Base-by-base conservation (phyloP, 2,329 filamentous ascomycete genomes). In the Chrysoporthe puriensis region DNA sequence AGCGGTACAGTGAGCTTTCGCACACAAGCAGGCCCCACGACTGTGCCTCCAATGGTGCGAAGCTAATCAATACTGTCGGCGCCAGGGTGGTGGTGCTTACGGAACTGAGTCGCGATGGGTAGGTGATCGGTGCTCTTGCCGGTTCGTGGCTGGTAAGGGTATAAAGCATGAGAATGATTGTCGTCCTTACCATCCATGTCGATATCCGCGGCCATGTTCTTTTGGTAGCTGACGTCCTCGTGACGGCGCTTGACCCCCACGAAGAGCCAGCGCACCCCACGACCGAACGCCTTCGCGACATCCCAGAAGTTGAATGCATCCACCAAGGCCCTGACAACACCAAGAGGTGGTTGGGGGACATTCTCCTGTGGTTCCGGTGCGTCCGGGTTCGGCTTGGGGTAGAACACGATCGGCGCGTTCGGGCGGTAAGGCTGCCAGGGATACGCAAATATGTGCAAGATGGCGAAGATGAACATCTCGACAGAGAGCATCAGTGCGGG, bases 231-330 rank as follows among this genome's bases (percentile, higher is more conserved):
- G 52, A 77, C 65, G 70, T 88, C 85, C 21, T 83, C 74, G 72
- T 84, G 82, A 68, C 91, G 85, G 70, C 82, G 78, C 76, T 88
- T 90, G 64, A 87, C 85, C 54, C 93, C 93, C 18, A 93, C 87
- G 70, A 94, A 90, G 26, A 96, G 81, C 94, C 93, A 97, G 72
- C 91, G 86, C 73, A 93, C 86, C 32, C 91, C 91, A 62, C 93
- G 86, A 9, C 90, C 91, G 70, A 91, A 88, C 0, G 91, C 91
- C 79, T 94, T 96, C 74, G 93, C 79, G 54, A 96, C 86, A 76
- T 97, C 93, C 89, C 92, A 93, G 0, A 91, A 85, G 73, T 96
- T 96, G 76, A 94, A 84, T 1, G 92, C 89, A 73, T 95, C 90
- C 1, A 83, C 76, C 7, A 95, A 77, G 4, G 92, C 93, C 70